A percentile compares a stretch with the other conserved stretches of the same genome.
These are phyloP conservation scores for Malus hybrid DNA, from an alignment of 331 rosid species.

Conservation along the genomic window DNA sequence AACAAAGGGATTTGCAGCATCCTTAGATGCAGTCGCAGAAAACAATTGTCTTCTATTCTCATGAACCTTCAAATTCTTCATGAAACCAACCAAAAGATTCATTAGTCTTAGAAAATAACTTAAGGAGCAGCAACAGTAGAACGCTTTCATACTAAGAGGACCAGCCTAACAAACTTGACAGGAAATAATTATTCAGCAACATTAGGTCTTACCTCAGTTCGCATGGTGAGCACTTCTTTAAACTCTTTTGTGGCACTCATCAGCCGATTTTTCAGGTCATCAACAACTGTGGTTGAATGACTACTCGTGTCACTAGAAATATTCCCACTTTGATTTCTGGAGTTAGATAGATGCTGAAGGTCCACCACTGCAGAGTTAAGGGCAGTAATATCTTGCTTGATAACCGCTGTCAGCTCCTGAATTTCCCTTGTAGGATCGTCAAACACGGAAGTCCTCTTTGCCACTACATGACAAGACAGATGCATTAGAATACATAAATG, in stretches of 20 bases:
- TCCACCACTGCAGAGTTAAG: constrained; percentile 88
- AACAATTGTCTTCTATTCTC: constrained; percentile 83
- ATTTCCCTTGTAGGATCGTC: constrained; percentile 87
- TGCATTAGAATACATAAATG: not conserved
- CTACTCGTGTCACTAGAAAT: constrained; percentile 72
- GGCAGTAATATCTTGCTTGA: constrained; percentile 90
- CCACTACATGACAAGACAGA: constrained; percentile 48
- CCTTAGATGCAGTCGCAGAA: constrained; percentile 68
- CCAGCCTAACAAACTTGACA: not conserved
- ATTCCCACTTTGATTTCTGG: constrained; percentile 61
- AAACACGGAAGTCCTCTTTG: constrained; percentile 82
- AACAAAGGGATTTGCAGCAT: constrained; percentile 84
- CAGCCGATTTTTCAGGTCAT: constrained; percentile 81
- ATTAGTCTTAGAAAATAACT: constrained; percentile 8
- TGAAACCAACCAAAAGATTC: constrained; percentile 1
- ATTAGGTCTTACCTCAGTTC: constrained; percentile 62
- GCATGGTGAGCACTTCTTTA: constrained; percentile 91
- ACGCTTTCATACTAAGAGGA: not conserved
- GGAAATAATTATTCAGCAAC: not conserved
- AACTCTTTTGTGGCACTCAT: constrained; percentile 90
- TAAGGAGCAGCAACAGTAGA: not conserved
- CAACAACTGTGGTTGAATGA: constrained; percentile 88
- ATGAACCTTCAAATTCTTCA: constrained; percentile 85
- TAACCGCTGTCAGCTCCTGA: constrained; percentile 80
- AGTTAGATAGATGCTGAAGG: constrained; percentile 61